A percentile compares a stretch with the other conserved stretches of the same genome.
phyloP scores from a whole-genome alignment of 2,329 filamentous ascomycete genomes.

The Thelonectria olida region DNA sequence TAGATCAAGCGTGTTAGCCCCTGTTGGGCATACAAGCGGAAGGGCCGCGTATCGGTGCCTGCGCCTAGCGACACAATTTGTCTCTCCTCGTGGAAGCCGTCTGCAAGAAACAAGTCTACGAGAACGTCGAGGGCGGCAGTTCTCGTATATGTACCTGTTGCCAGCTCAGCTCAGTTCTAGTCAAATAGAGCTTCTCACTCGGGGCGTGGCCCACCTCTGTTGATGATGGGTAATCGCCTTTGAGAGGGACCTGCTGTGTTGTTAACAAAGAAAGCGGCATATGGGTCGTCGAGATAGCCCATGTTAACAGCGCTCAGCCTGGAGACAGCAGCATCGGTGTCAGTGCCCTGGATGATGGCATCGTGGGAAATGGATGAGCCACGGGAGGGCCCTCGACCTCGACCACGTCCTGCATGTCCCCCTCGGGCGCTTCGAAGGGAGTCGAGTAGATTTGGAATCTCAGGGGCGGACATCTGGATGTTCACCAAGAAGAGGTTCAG shows the following conservation, averaged over 20 bases:
- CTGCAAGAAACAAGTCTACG: slow-evolving; percentile 74
- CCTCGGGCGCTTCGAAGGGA: slow-evolving; percentile 59
- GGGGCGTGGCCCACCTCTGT: slow-evolving; percentile 72
- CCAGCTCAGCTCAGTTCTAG: slow-evolving; percentile 26
- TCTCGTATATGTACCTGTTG: slow-evolving; percentile 88
- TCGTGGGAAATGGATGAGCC: slow-evolving; percentile 67
- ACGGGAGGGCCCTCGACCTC: slow-evolving; percentile 40
- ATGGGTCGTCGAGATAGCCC: slow-evolving; percentile 86
- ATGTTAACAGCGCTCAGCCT: slow-evolving; percentile 87
- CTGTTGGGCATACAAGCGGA: slow-evolving; percentile 71
- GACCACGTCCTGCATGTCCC: slow-evolving; percentile 33
- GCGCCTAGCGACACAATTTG: slow-evolving; percentile 95
- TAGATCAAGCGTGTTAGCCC: slow-evolving; percentile 67
- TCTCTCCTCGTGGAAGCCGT: slow-evolving; percentile 48
- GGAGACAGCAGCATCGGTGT: slow-evolving; percentile 89
- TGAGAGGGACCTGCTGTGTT: slow-evolving; percentile 55
- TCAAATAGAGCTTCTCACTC: not conserved
- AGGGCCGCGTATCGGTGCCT: slow-evolving; percentile 90
- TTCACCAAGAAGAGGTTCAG: not conserved
- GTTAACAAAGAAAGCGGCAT: slow-evolving; percentile 75
- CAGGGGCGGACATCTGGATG: slow-evolving; percentile 70
- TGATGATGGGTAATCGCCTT: slow-evolving; percentile 88
- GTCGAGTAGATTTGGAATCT: slow-evolving; percentile 79
- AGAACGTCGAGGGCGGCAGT: slow-evolving; percentile 85
- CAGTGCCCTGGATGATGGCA: slow-evolving; percentile 84